phyloP scores from a whole-genome alignment of 371 early-diverging fungal genomes.

The Apophysomyces elegans region DNA sequence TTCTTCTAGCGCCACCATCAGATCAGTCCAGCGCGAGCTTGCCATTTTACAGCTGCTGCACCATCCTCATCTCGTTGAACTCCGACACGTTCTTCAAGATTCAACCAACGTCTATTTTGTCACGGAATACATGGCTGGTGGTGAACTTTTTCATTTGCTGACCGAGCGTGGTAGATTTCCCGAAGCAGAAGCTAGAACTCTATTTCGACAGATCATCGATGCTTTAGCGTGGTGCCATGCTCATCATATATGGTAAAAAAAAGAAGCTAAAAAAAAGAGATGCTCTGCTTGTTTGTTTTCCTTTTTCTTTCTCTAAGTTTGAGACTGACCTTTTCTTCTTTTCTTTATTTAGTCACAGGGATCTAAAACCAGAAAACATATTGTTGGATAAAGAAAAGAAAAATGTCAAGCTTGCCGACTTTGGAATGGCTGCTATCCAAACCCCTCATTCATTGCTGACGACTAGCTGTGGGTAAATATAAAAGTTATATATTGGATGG shows the following conservation, averaged over 20 bases:
- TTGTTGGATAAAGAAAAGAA: constrained; percentile 66
- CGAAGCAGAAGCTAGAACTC: constrained; percentile 83
- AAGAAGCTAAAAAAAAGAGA: neutral
- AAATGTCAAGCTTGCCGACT: constrained; percentile 83
- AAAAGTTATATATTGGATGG: neutral
- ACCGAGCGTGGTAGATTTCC: constrained; percentile 81
- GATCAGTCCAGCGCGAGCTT: constrained; percentile 88
- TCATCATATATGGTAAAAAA: constrained; percentile 81
- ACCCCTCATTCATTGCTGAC: constrained; percentile 62
- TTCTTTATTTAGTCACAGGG: constrained; percentile 49
- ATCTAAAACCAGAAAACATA: constrained; percentile 77
- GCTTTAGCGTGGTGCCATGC: constrained; percentile 94
- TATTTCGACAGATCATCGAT: constrained; percentile 91
- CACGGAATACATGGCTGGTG: constrained; percentile 95
- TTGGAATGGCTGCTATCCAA: constrained; percentile 83
- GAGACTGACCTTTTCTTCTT: neutral
- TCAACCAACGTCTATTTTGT: constrained; percentile 78
- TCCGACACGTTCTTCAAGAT: constrained; percentile 86
- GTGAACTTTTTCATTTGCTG: constrained; percentile 92
- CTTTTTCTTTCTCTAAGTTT: constrained; percentile 3
- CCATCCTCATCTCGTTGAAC: constrained; percentile 87
- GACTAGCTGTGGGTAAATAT: constrained; percentile 76
- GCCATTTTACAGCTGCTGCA: constrained; percentile 88
- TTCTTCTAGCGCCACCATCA: constrained; percentile 58
- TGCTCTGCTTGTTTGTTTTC: neutral